Conservation (phyloP, 2,329 filamentous ascomycete genomes). For the Fusarium oxysporum region DNA sequence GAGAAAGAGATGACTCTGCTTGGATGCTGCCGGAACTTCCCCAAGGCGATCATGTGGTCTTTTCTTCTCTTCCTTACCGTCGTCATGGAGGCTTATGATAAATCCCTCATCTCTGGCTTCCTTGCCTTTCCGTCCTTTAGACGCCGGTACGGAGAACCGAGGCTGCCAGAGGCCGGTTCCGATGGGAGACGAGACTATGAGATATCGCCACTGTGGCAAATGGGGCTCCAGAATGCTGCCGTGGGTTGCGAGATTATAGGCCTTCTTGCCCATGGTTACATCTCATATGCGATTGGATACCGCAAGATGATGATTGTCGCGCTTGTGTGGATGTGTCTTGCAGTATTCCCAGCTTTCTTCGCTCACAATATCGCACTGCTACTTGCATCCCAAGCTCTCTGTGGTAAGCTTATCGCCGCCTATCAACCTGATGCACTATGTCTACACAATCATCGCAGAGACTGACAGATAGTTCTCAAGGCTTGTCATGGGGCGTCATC, state of each 20-base stretch:
- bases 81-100: constrained; percentile 32
- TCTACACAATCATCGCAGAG: fast-evolving
- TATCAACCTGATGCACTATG: fast-evolving
- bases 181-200: constrained; percentile 4
- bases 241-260: constrained; percentile 46
- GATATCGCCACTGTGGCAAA: not conserved
- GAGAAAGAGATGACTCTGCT: constrained; percentile 27
- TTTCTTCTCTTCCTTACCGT: constrained; percentile 26
- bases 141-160: constrained; percentile 42
- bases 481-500: constrained; percentile 49
- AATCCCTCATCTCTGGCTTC: constrained; percentile 5
- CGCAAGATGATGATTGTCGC: constrained; percentile 52
- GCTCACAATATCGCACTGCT: constrained; percentile 46
- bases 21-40: constrained; percentile 9
- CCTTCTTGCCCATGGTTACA: constrained; percentile 53
- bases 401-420: not conserved
- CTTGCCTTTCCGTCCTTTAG: constrained; percentile 1
- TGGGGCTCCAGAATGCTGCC: not conserved
- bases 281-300: constrained; percentile 52
- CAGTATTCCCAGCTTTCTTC: constrained; percentile 54
- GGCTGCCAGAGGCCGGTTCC: not conserved
- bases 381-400: constrained; percentile 49
- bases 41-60: constrained; percentile 30
- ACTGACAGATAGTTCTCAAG: not conserved
- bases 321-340: constrained; percentile 48